Base-by-base conservation (phyloP, 2,329 filamentous ascomycete genomes). In the Verticillium nonalfalfae region DNA sequence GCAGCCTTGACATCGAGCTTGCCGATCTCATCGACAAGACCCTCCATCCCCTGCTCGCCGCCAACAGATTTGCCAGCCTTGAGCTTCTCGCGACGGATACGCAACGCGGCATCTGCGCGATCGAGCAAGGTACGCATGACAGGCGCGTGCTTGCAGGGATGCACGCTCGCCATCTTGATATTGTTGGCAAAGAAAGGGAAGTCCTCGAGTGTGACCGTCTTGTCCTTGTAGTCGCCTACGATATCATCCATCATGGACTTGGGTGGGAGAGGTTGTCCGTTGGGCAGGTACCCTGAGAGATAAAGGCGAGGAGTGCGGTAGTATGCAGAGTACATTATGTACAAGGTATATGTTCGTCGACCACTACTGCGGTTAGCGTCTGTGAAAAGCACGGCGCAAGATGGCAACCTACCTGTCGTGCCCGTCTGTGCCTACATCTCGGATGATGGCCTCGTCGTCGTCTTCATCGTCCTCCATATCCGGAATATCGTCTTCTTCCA, bases 391-490 rank as follows among this genome's bases (percentile, higher is more conserved):
- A 4, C 11, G 6, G 36, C 13, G 21, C 9, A 26, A n/a, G 6
- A 33, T 13, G 9, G 45, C 15, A 18, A 59, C 74, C 64, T 70
- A 81, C 83, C 77, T 79, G 65, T 75, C 80, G 65, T 74, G 77
- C 59, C 76, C 78, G 61, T 79, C 76, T 7, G 75, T 72, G 34
- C 81, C 77, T 7, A 86, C 81, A 68, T 96, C 93, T 13, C 90
- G 84, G 70, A 98, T 98, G 72, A 99, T 98, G 55, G 95, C 95
- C 76, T 98, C 93, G 65, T 96, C 93, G 64, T 97, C 93, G 65
- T 97, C 93, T 66, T 98, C 94, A 61, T 98, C 94, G 65, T 98
- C 95, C 72, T 98, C 95, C 93, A 98, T 98, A 72, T 98, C 94
- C 0, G 93, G 94, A 64, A 98, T 97, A 70, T 96, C 91, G 55